Conservation (phyloP, 768 basidiomycete species). For the Cyclocybe cylindracea region DNA sequence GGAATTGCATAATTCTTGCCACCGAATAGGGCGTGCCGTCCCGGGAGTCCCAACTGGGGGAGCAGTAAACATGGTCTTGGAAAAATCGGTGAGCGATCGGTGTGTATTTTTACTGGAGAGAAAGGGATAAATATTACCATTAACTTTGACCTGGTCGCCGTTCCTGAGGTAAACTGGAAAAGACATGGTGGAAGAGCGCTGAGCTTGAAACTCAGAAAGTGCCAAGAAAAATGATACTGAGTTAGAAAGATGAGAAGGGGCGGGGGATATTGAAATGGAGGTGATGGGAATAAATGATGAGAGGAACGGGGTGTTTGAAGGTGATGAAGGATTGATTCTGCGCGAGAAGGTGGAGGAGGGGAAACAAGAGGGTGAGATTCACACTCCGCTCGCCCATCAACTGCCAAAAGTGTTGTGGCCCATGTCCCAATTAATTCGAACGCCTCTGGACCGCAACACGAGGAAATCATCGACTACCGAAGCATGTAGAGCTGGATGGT, state of each 20-base stretch:
- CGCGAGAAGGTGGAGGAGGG: slow-evolving; percentile 38
- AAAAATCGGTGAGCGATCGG: slow-evolving; percentile 35
- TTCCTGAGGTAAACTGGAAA: slow-evolving; percentile 72
- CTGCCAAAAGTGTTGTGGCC: slow-evolving; percentile 6
- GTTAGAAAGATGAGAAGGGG: slow-evolving; percentile 18
- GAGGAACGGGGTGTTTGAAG: slow-evolving; percentile 17
- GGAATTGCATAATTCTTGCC: slow-evolving; percentile 95
- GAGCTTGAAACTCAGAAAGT: slow-evolving; percentile 30
- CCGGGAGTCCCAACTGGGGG: slow-evolving; percentile 87
- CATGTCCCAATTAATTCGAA: too few species aligned
- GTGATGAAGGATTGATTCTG: slow-evolving; percentile 27
- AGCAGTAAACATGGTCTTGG: slow-evolving; percentile 96
- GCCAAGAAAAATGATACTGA: slow-evolving; percentile 32
- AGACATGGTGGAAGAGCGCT: slow-evolving; percentile 34
- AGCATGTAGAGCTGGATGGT: too few species aligned
- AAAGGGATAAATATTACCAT: slow-evolving; percentile 57
- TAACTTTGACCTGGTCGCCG: slow-evolving; percentile 82
- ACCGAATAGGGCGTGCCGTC: slow-evolving; percentile 96
- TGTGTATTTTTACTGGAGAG: slow-evolving; percentile 12
- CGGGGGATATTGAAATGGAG: slow-evolving; percentile 20
- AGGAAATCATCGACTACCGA: too few species aligned
- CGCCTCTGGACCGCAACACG: too few species aligned
- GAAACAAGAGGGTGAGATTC: slow-evolving; percentile 40
- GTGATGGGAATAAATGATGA: slow-evolving; percentile 21
- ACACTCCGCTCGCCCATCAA: slow-evolving; percentile 42